Conservation (phyloP, 495 filamentous ascomycete genomes). For the Rusavskia elegans region DNA sequence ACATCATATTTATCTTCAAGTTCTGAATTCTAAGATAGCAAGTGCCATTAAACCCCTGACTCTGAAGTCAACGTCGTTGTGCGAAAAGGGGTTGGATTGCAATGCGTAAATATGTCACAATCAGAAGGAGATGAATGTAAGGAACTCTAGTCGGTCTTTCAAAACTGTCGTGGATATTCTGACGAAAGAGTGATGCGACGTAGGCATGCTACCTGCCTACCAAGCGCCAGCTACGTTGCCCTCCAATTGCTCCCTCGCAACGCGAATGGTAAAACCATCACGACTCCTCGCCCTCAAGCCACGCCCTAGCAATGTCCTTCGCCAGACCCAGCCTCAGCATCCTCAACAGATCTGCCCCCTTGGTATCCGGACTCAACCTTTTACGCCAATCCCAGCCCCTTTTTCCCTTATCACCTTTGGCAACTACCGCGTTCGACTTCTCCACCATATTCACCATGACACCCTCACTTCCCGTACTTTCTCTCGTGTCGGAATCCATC, state of each 20-base stretch:
- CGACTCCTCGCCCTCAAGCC: conserved; percentile 22
- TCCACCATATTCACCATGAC: conserved; percentile 32
- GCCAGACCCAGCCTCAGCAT: conserved; percentile 61
- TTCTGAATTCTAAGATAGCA: too few relatives aligned
- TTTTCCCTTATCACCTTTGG: conserved; percentile 17
- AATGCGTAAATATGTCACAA: too few relatives aligned
- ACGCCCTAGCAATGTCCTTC: conserved; percentile 47
- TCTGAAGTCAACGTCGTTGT: too few relatives aligned
- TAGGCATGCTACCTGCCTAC: too few relatives aligned
- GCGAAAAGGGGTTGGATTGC: too few relatives aligned
- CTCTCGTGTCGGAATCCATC: conserved; percentile 40
- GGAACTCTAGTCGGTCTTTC: too few relatives aligned
- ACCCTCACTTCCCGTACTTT: conserved; percentile 38
- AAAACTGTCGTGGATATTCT: too few relatives aligned
- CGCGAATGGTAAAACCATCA: neutral
- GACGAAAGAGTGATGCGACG: too few relatives aligned
- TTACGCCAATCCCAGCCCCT: conserved; percentile 80
- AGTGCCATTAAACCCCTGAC: too few relatives aligned
- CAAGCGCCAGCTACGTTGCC: neutral
- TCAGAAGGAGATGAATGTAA: too few relatives aligned
- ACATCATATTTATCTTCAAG: too few relatives aligned
- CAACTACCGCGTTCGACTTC: conserved; percentile 19
- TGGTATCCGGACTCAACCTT: conserved; percentile 37
- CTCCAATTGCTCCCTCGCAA: neutral
- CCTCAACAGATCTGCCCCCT: conserved; percentile 49